phyloP scores from a whole-genome alignment of 495 filamentous ascomycete genomes.

The Lichenothelia convexa region DNA sequence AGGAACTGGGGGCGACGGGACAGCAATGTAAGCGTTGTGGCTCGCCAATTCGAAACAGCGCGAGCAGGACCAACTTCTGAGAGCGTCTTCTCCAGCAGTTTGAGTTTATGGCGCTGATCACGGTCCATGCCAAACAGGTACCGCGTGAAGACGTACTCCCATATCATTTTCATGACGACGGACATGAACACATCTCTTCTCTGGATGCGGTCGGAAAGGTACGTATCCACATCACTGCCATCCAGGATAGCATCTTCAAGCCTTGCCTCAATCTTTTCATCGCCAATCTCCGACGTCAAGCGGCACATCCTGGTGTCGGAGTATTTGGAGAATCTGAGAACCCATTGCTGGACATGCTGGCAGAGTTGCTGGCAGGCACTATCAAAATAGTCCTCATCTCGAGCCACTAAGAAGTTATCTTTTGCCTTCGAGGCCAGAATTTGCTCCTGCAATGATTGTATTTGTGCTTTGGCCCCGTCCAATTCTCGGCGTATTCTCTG shows the following conservation, averaged over 20 bases:
- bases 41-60: constrained; percentile 89
- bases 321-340: constrained; percentile 88
- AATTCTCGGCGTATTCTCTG: constrained; percentile 58
- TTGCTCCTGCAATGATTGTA: constrained; percentile 65
- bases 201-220: constrained; percentile 67
- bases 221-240: constrained; percentile 72
- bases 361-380: constrained; percentile 85
- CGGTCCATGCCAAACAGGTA: constrained; percentile 97
- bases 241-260: constrained; percentile 89
- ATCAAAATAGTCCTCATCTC: constrained; percentile 89
- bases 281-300: constrained; percentile 56
- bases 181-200: constrained; percentile 91
- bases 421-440: constrained; percentile 48
- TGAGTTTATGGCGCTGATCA: constrained; percentile 91
- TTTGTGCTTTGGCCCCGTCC: constrained; percentile 55
- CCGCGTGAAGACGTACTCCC: constrained; percentile 92
- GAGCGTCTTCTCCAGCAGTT: constrained; percentile 80
- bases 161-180: constrained; percentile 93
- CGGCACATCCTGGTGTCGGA: constrained; percentile 76
- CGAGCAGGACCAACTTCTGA: constrained; percentile 52
- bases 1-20: constrained; percentile 56
- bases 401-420: constrained; percentile 52
- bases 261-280: constrained; percentile 78
- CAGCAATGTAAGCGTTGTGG: constrained; percentile 77
- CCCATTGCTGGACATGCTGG: constrained; percentile 88